Conservation (phyloP, 2,329 filamentous ascomycete species). For the Aspergillus japonicus region DNA sequence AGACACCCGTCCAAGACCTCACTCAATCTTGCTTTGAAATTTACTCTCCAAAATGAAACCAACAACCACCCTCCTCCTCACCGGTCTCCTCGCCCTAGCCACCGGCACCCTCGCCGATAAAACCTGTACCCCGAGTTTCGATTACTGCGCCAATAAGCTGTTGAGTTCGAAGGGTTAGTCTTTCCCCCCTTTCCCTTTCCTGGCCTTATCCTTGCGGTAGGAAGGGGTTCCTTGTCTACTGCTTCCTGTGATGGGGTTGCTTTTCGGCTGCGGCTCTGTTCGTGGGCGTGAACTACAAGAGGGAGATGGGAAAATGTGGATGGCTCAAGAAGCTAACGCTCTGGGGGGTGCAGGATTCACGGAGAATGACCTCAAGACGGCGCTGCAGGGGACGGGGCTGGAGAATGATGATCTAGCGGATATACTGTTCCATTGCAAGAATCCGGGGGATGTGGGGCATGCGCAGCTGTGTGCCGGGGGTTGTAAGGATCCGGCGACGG, state of each 20-base stretch:
- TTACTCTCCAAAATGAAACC: conserved; percentile 23
- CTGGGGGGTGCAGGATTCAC: conserved; percentile 25
- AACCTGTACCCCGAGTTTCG: conserved; percentile 36
- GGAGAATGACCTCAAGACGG: conserved; percentile 27
- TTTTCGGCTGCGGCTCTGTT: too few species aligned
- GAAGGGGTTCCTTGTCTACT: too few species aligned
- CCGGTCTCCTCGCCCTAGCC: background rate
- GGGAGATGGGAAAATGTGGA: too few species aligned
- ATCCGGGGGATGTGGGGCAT: conserved; percentile 34
- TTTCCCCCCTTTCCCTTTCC: too few species aligned
- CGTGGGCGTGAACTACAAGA: too few species aligned
- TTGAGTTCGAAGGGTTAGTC: conserved; percentile 30
- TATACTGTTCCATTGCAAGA: conserved; percentile 37
- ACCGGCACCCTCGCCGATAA: conserved; percentile 25
- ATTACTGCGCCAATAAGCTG: conserved; percentile 33
- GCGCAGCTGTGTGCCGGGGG: conserved; percentile 31
- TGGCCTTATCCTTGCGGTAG: too few species aligned
- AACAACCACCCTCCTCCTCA: conserved; percentile 22
- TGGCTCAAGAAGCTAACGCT: background rate
- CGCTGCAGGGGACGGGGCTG: conserved; percentile 28
- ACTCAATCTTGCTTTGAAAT: too few species aligned
- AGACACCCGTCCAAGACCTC: too few species aligned
- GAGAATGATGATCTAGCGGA: conserved; percentile 28
- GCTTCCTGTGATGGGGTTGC: too few species aligned
- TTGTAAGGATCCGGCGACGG: conserved; percentile 26